phyloP scores from a whole-genome alignment of 2,329 filamentous ascomycete genomes.

The Macrophomina pseudophaseolina region DNA sequence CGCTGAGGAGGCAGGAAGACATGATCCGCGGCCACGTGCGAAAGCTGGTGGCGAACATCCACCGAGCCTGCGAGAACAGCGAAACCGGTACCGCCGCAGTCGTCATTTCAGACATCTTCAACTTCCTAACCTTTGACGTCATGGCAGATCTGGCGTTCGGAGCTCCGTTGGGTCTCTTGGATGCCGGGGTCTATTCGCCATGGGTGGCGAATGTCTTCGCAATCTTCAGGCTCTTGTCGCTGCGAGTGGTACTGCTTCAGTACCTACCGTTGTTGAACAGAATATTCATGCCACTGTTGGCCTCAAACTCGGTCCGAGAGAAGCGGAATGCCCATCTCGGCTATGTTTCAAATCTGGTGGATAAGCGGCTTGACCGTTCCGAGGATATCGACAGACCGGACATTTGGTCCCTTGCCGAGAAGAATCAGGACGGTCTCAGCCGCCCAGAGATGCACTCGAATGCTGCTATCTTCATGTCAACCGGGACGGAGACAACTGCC shows the following conservation, averaged over 20 bases:
- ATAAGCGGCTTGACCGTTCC: background rate
- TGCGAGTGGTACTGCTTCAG: background rate
- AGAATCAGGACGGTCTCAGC: background rate
- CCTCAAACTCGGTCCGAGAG: background rate
- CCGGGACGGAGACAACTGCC: conserved; percentile 49
- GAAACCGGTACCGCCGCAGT: too few species aligned
- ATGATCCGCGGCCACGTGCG: conserved; percentile 40
- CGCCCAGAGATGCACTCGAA: conserved; percentile 29
- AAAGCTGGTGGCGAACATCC: conserved; percentile 45
- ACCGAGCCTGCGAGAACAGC: background rate
- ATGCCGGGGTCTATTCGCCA: conserved; percentile 34
- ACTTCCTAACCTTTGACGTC: conserved; percentile 34
- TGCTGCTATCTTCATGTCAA: conserved; percentile 35
- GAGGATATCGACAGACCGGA: background rate
- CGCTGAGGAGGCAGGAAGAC: conserved; percentile 36
- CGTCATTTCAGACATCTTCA: conserved; percentile 36
- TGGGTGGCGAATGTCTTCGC: conserved; percentile 41
- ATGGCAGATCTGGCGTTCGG: conserved; percentile 40
- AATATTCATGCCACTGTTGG: background rate
- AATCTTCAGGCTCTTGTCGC: conserved; percentile 25
- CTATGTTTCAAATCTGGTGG: background rate
- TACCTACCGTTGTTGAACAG: background rate
- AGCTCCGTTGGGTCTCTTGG: conserved; percentile 38
- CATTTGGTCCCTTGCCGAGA: background rate
- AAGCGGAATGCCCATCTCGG: background rate